phyloP scores from a whole-genome alignment of 306 rosid species.

The Heteromeles arbutifolia region DNA sequence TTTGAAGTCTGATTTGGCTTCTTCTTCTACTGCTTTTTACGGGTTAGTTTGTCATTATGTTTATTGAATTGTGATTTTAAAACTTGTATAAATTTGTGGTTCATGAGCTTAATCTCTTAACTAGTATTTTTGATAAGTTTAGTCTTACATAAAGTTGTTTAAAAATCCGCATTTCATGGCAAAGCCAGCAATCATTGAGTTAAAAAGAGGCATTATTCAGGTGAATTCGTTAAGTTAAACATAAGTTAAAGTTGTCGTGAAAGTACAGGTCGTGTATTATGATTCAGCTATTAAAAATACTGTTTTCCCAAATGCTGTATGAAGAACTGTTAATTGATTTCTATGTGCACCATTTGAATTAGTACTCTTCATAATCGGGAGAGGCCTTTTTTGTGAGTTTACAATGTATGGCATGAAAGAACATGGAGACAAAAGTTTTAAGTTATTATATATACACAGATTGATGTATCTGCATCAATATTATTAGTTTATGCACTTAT shows the following conservation, averaged over 20 bases:
- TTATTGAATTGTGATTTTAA: too few species aligned
- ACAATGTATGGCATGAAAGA: background rate
- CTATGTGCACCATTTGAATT: background rate
- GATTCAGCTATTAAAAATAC: background rate
- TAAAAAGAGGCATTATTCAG: conserved; percentile 61
- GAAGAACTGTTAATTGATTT: background rate
- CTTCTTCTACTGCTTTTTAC: too few species aligned
- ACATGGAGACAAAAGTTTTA: background rate
- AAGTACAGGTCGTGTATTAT: background rate
- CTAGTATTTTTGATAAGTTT: too few species aligned
- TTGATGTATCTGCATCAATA: background rate
- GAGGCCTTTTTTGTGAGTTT: background rate
- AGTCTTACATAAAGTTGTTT: conserved; percentile 65
- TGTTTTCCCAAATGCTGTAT: conserved; percentile 6
- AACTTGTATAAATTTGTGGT: too few species aligned
- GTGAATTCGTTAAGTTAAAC: conserved; percentile 16
- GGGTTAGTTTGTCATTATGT: too few species aligned
- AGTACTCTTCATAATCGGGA: background rate
- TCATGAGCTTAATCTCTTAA: too few species aligned
- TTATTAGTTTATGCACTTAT: background rate
- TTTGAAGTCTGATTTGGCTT: too few species aligned
- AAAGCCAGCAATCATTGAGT: conserved; percentile 59
- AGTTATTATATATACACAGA: background rate
- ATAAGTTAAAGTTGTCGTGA: background rate
- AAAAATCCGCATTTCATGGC: conserved; percentile 73